phyloP scores from a whole-genome alignment of 495 filamentous ascomycete species.

The Aspergillus sparsus region DNA sequence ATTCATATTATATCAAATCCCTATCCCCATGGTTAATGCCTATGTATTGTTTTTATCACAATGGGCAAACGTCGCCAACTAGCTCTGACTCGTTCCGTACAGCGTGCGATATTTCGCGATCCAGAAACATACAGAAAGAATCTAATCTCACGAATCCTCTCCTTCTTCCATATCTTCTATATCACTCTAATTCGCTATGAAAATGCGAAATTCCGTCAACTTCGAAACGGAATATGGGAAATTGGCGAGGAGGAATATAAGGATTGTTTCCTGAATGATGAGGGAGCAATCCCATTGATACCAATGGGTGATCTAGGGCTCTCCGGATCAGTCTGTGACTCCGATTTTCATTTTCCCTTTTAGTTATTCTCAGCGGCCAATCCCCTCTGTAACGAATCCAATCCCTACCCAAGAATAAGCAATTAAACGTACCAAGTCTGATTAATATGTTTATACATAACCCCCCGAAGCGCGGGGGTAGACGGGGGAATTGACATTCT shows the following conservation, averaged over 20 bases:
- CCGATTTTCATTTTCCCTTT: background rate
- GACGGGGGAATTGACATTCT: background rate
- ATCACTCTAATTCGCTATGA: conserved; percentile 38
- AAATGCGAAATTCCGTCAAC: conserved; percentile 28
- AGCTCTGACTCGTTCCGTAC: conserved; percentile 39
- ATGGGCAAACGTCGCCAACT: conserved; percentile 38
- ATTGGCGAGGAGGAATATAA: conserved; percentile 57
- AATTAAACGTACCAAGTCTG: no score
- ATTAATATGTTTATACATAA: no score
- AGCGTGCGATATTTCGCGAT: conserved; percentile 36
- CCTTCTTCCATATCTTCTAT: conserved; percentile 40
- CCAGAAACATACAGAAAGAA: conserved; percentile 31
- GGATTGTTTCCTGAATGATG: conserved; percentile 49
- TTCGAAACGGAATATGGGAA: conserved; percentile 48
- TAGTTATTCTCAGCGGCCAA: background rate
- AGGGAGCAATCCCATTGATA: conserved; percentile 36
- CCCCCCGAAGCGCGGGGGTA: no score
- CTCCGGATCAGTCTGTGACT: conserved; percentile 53
- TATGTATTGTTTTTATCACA: background rate
- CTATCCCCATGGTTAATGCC: background rate
- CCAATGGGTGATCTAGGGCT: conserved; percentile 60
- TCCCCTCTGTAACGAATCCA: no score
- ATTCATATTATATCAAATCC: background rate
- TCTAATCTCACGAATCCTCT: conserved; percentile 29
- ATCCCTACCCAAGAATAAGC: no score